Evolutionary conservation across 257 asterid genomes (phyloP).

Genomic region (Petunia secreta): DNA sequence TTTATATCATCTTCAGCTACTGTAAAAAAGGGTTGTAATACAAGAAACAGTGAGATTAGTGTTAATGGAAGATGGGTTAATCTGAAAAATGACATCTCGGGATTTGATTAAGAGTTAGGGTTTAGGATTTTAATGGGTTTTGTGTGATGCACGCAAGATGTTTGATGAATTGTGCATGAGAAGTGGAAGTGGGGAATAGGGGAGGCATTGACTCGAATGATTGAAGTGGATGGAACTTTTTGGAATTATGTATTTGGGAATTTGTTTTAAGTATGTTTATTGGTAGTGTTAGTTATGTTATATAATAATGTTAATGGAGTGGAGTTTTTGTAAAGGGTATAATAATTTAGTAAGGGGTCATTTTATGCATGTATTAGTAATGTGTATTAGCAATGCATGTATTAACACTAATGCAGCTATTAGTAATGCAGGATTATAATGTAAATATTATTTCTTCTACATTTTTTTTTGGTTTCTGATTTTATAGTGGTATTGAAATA

Average conservation of each 20-base stretch:
- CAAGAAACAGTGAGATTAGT: not conserved
- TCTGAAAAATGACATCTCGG: not conserved
- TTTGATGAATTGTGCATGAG: conserved; percentile 14
- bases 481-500: too few relatives aligned
- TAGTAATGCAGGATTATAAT: too few relatives aligned
- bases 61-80: not conserved
- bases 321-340: not conserved
- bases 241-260: not conserved
- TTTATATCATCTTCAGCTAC: conserved; percentile 66
- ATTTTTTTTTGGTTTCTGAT: too few relatives aligned
- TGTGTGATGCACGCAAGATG: not conserved
- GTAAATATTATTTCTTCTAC: too few relatives aligned
- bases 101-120: not conserved
- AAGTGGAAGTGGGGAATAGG: conserved; percentile 23
- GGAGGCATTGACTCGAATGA: conserved; percentile 34
- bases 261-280: not conserved
- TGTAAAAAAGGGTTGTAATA: not conserved
- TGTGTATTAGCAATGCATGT: too few relatives aligned
- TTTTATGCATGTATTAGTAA: too few relatives aligned
- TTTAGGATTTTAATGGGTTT: not conserved
- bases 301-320: not conserved
- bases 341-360: too few relatives aligned
- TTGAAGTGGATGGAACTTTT: not conserved
- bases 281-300: not conserved
- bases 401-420: too few relatives aligned